Evolutionary conservation across 495 filamentous ascomycete species (phyloP), one percentile per base, ranked within the genome.

Genomic region (Lophiotrema nucula): DNA sequence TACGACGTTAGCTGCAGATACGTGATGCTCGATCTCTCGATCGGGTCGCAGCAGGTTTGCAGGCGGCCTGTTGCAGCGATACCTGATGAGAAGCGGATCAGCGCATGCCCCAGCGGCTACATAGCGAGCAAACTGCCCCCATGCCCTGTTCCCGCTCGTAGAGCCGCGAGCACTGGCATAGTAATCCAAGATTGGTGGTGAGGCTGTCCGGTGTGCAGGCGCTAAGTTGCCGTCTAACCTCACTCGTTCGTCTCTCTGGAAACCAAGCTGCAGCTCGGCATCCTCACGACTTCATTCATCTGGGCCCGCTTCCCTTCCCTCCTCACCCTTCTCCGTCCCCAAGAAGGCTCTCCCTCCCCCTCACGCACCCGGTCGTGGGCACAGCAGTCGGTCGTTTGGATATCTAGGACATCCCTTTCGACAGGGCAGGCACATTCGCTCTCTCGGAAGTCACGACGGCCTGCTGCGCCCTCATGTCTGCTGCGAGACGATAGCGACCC

Each of bases 271-370:
- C 56, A 62, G 57, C 58, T 48, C 58, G 49, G 54, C 45, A 66
- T 54, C 64, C 33, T 53, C 58, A 49, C 44, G 38, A 35, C 47
- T 22, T 39, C 47, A 46, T 53, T 53, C 64, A 52, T 59, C 51
- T 33, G 26, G 41, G 31, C 18, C 47, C 45, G 27, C 59, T 27
- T 26, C 50, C 52, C 28, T 41, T 28, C 33, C 44, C 31, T 51
- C 28, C 54, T 55, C 52, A 37, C 18, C 63, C 58, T 66, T 66
- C 63, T 66, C 54, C 63, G 63, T 66, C 58, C 63, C 62, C 52
- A 41, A 66, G 63, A 66, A 66, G 63, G 63, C 63, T 37, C 22
- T 50, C 62, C 28, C 28, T 43, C 39, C 49, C 39, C 51, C 35
- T 46, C 50, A 47, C 28, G 24, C 27, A 18, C 47, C 44, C 11